Evolutionary conservation across 208 protist genomes (phyloP), one percentile per base, ranked within the genome.

Genomic region (Balamuthia mandrillaris): DNA sequence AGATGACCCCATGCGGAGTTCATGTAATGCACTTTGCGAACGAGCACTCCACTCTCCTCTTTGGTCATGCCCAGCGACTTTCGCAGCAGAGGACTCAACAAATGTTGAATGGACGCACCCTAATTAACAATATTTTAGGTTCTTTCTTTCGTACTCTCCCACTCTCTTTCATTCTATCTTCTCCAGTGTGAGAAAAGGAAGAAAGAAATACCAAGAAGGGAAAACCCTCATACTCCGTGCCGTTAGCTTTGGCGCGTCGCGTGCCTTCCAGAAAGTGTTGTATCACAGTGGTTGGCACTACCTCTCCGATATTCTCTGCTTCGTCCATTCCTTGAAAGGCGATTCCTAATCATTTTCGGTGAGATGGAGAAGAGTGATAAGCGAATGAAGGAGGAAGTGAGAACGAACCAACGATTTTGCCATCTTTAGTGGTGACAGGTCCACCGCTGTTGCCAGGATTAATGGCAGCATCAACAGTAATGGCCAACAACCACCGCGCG

Each of bases 401-500:
- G 33, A 0, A 6, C 54, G 6, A 12, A 61, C 66, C 81, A 12
- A 86, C 65, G 21, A 86, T 75, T 24, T 77, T 79, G 61, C 51
- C 61, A 52, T 79, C 35, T 29, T 79, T 31, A n/a, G 61, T 60
- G 14, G 66, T 44, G 14, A 72, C 61, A 3, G 61, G 61, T 4
- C 81, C 81, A 5, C 51, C 45, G 66, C 66, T 77, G 66, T 77
- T 77, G 37, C 66, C 66, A 0, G 42, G 77, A 29, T 74, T 86
- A 2, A 86, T 86, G 33, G 81, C 81, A 10, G 81, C 81, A n/a
- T 86, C 81, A 66, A 86, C 61, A 41, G 54, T 35, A 7, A 86
- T 12, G 16, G 81, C 61, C 45, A 86, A 37, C 29, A 86, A 54
- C 65, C 56, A 44, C 29, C 54, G 61, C 9, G 39, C 66, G 29